Evolutionary conservation across 106 monocot species (phyloP), one percentile per base, ranked within the genome.

Genomic region (Allium sativum): DNA sequence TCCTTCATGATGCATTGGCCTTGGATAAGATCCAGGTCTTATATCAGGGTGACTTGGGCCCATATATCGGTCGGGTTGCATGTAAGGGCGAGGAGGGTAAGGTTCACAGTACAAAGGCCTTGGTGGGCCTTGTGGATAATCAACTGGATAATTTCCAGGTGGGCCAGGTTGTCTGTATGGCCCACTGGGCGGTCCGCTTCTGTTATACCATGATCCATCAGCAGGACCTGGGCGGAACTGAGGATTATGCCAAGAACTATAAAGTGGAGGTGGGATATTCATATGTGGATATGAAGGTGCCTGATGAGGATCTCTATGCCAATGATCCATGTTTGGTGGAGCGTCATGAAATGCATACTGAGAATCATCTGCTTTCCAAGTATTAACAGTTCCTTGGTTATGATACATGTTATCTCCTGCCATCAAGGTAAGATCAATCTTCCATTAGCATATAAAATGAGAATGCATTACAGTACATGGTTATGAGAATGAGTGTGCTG

Each of bases 211-310:
- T 65, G 77, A 51, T 44, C 75, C 83, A 62, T 89, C 76, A 44
- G 86, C 69, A 31, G 31, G 31, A 31, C 31, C 31, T 18, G 81
- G 52, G 48, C 66, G 72, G 53, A 75, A 46, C 52, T 79, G 78
- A 74, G 79, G 77, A 56, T 73, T 68, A 61, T 54, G 76, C 91
- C 96, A 98, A 42, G 90, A 59, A 41, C 77, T 75, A 65, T 69
- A 77, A 6, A 78, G 85, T 12, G 65, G 77, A 62, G 72, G 67
- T 21, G 78, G 60, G 63, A 72, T 53, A 56, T 64, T 78, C 45
- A 58, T 45, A 69, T 62, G 71, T 31, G 75, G 61, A 42, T 73
- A 73, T 59, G 62, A 64, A 9, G 68, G 78, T 14, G 56, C 45
- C 19, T 55, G 54, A n/a, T 73, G 75, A 44, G 58, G 78, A 42